Evolutionary conservation across 805 yeast species (phyloP), one percentile per base, ranked within the genome.

Genomic region (Wilhelminamyces savonicus): DNA sequence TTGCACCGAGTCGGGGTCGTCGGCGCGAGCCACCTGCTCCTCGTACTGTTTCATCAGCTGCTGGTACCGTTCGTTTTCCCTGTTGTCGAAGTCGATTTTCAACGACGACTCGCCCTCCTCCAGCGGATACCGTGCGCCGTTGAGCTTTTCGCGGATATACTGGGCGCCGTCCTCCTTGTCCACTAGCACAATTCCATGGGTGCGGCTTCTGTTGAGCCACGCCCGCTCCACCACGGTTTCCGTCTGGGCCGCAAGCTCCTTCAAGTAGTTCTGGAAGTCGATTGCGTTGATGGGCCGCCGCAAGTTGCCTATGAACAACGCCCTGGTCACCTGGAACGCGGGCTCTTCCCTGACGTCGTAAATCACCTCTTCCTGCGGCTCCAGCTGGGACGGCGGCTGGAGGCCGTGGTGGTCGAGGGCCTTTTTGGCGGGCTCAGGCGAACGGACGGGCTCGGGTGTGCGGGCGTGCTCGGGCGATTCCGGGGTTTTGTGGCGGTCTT

Each of bases 281-380:
- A 41, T 44, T 23, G 64, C 63, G 34, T 60, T 59, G 27, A 65
- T 46, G 9, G 66, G 65, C 4, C 54, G 41, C 11, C 63, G 48
- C 27, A 68, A 46, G 37, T 67, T 68, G 10, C 64, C 73, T n/a
- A 67, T 52, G 31, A 66, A 54, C 22, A 68, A 40, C 1, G 72
- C 71, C 28, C 73, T 46, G 4, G 73, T 67, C 29, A 52, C 50
- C 22, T 50, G 56, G 42, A 53, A 67, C 16, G 41, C 34, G 4
- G 70, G 52, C 12, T 41, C 42, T 4, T 50, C 56, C 19, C 31
- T 37, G 16, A 56, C 49, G 14, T 50, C 59, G 34, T 67, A 67
- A 16, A 56, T 49, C 10, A 61, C 64, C 20, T 46, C 44, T 28
- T 49, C 54, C 26, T 49, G 52, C 2, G 48, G 41, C 13, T 40